Conservation (phyloP, 495 filamentous ascomycete species). For the Penicillium crystallinum region DNA sequence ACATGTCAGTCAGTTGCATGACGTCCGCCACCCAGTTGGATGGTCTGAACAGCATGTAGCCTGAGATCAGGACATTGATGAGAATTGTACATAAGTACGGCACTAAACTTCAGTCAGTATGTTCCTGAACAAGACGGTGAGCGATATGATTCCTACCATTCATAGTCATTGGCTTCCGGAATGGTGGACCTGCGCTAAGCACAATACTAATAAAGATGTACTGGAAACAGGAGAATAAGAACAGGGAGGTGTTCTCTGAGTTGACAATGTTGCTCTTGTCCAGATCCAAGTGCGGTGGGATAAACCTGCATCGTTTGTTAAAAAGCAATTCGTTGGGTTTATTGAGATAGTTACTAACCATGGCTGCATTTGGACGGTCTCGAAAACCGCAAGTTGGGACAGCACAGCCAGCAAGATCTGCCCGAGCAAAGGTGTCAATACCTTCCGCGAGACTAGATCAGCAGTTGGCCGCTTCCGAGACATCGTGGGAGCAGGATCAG, state of each 20-base stretch:
- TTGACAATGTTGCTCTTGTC: constrained; percentile 80
- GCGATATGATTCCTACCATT: constrained; percentile 59
- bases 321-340: not conserved
- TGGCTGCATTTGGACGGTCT: constrained; percentile 64
- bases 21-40: constrained; percentile 58
- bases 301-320: constrained; percentile 52
- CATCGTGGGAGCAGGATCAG: constrained; percentile 72
- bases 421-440: constrained; percentile 82
- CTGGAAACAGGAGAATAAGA: constrained; percentile 86
- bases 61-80: constrained; percentile 56
- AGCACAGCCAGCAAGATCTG: constrained; percentile 79
- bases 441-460: constrained; percentile 87
- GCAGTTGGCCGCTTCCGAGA: constrained; percentile 84
- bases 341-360: constrained; percentile 52
- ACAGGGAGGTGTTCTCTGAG: constrained; percentile 87
- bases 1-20: constrained; percentile 83
- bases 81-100: constrained; percentile 79
- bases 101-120: constrained; percentile 16
- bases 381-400: constrained; percentile 69
- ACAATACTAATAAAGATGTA: constrained; percentile 88
- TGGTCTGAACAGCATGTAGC: constrained; percentile 74
- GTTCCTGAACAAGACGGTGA: not conserved
- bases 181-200: constrained; percentile 83
- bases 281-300: constrained; percentile 66
- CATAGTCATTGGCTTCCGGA: constrained; percentile 69